A percentile compares a stretch with the other conserved stretches of the same genome.
Evolutionary conservation across 192 early-diverging fungal genomes (phyloP).

Genomic region (Backusella psychrophila): DNA sequence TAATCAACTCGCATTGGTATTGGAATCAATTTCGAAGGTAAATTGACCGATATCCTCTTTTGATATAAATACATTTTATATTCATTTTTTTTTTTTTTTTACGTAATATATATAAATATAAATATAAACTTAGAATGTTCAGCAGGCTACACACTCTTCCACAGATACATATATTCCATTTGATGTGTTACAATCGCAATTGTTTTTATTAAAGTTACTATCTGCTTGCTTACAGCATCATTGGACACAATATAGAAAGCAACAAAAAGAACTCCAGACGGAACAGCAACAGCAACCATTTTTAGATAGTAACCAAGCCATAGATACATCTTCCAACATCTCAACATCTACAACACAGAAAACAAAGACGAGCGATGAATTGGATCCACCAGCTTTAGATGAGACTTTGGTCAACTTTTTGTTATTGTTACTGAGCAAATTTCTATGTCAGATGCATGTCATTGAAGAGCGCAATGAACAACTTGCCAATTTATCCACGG

Average conservation of each 20-base stretch:
- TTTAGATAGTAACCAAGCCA: neutral
- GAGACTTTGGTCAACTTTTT: slow-evolving; percentile 47
- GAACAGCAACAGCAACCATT: neutral
- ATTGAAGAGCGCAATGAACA: slow-evolving; percentile 13
- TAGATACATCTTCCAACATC: neutral
- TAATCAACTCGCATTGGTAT: slow-evolving; percentile 17
- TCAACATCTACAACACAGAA: slow-evolving; percentile 7
- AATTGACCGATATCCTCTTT: neutral
- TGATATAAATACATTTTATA: too few relatives aligned
- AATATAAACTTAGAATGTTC: slow-evolving; percentile 4
- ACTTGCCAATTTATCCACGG: neutral
- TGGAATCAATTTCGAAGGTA: slow-evolving; percentile 25
- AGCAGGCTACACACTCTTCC: neutral
- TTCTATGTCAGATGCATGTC: slow-evolving; percentile 10
- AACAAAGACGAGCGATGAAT: neutral
- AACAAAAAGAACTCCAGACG: neutral
- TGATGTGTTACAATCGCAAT: slow-evolving; percentile 70
- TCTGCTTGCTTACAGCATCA: slow-evolving; percentile 81
- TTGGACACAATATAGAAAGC: slow-evolving; percentile 17
- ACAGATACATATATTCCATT: neutral
- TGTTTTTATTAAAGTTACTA: slow-evolving; percentile 75
- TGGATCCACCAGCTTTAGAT: slow-evolving; percentile 71
- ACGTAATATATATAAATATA: too few relatives aligned
- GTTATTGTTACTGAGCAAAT: slow-evolving; percentile 10
- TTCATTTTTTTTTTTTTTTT: neutral